phyloP scores from a whole-genome alignment of 2,329 filamentous ascomycete species.

The Neurospora sp. region DNA sequence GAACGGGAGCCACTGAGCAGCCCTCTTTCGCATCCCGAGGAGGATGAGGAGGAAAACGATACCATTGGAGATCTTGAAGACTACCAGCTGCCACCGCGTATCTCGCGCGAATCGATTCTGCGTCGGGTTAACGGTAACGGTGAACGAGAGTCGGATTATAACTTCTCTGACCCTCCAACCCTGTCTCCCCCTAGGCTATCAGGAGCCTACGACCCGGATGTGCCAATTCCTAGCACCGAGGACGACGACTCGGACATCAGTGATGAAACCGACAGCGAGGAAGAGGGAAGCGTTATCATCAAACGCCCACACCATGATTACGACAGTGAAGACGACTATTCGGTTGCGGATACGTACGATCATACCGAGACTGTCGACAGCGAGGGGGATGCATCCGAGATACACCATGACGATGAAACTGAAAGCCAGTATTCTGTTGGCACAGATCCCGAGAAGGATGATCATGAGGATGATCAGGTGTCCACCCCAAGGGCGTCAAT shows the following conservation, averaged over 20 bases:
- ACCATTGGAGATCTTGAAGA: constrained; percentile 52
- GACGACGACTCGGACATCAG: constrained; percentile 42
- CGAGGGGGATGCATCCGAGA: constrained; percentile 21
- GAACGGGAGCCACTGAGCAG: constrained; percentile 26
- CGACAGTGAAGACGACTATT: constrained; percentile 51
- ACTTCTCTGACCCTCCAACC: constrained; percentile 52
- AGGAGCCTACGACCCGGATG: constrained; percentile 69
- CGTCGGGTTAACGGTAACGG: constrained; percentile 68
- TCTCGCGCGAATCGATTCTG: constrained; percentile 89
- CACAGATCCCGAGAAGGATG: constrained; percentile 20
- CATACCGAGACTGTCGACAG: constrained; percentile 30
- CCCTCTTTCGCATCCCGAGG: constrained; percentile 24
- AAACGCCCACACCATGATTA: constrained; percentile 54
- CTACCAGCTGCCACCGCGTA: constrained; percentile 62
- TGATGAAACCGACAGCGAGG: constrained; percentile 39
- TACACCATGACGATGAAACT: constrained; percentile 29
- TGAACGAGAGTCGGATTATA: constrained; percentile 52
- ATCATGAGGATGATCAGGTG: constrained; percentile 36
- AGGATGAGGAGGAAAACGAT: constrained; percentile 46
- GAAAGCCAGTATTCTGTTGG: constrained; percentile 47
- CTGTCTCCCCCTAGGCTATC: constrained; percentile 48
- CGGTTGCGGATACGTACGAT: constrained; percentile 57
- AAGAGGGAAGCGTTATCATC: constrained; percentile 53
- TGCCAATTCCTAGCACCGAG: constrained; percentile 82
- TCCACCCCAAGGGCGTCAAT: constrained; percentile 41